Evolutionary conservation across 305 asterid genomes (phyloP).

Genomic region (Solanum chacoense): DNA sequence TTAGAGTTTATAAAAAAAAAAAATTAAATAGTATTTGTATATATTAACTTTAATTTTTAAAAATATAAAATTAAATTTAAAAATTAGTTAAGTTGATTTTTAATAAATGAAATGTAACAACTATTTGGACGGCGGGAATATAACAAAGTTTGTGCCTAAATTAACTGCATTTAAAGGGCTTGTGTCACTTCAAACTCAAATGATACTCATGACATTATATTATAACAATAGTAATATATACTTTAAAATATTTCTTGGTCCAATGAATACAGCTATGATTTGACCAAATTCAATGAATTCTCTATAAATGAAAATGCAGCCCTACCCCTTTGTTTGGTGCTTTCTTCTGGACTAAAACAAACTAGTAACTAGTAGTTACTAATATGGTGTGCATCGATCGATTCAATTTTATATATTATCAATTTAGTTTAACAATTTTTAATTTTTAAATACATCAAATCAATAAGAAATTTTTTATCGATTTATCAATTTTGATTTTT

Average conservation of each 20-base stretch:
- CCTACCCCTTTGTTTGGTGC: background rate
- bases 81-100: background rate
- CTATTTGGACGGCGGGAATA: background rate
- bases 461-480: too few species aligned
- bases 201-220: background rate
- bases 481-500: too few species aligned
- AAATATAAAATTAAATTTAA: too few species aligned
- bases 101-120: background rate
- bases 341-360: background rate
- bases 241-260: background rate
- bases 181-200: background rate
- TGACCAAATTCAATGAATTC: background rate
- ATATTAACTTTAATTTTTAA: too few species aligned
- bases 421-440: fast-evolving
- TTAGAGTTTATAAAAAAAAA: background rate
- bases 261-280: background rate
- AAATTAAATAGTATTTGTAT: too few species aligned
- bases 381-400: too few species aligned
- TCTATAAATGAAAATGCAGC: background rate
- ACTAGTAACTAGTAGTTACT: too few species aligned
- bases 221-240: background rate
- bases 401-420: too few species aligned
- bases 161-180: background rate
- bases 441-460: too few species aligned
- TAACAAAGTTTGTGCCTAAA: background rate